These are phyloP conservation scores for Yamadazyma philogaea DNA, from an alignment of 805 yeast species.

Conservation along the genomic window DNA sequence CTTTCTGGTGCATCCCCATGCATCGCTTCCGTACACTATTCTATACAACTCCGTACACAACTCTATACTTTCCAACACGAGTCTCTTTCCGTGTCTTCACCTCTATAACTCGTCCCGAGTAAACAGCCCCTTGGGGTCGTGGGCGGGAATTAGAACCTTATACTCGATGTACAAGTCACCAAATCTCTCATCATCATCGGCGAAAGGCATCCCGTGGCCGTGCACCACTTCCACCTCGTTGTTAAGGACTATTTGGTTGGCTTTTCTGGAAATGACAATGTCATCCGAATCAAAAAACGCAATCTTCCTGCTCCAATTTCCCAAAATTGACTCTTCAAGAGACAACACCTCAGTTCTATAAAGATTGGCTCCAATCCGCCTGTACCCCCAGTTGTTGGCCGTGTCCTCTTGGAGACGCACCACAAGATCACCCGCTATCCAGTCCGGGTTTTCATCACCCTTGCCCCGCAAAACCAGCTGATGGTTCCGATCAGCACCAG, in stretches of 20 bases:
- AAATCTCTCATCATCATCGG: conserved; percentile 29
- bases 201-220: conserved; percentile 84
- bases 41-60: background rate
- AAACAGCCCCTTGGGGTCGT: background rate
- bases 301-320: conserved; percentile 76
- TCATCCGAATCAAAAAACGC: conserved; percentile 61
- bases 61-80: background rate
- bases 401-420: conserved; percentile 58
- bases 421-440: conserved; percentile 74
- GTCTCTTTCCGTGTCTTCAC: no score
- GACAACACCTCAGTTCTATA: conserved; percentile 80
- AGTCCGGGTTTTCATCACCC: conserved; percentile 82
- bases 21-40: no score
- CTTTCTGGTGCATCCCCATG: no score
- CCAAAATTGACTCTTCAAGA: conserved; percentile 66
- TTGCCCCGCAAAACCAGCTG: conserved; percentile 64
- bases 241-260: conserved; percentile 51
- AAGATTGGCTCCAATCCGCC: conserved; percentile 71
- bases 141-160: conserved; percentile 39
- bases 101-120: conserved; percentile 2
- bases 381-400: conserved; percentile 69
- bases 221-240: conserved; percentile 71
- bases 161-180: conserved; percentile 52
- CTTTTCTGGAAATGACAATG: conserved; percentile 44
- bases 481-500: conserved; percentile 67